Base-by-base conservation (phyloP, 2,329 filamentous ascomycete species). In the Epicoccum sorghinum region DNA sequence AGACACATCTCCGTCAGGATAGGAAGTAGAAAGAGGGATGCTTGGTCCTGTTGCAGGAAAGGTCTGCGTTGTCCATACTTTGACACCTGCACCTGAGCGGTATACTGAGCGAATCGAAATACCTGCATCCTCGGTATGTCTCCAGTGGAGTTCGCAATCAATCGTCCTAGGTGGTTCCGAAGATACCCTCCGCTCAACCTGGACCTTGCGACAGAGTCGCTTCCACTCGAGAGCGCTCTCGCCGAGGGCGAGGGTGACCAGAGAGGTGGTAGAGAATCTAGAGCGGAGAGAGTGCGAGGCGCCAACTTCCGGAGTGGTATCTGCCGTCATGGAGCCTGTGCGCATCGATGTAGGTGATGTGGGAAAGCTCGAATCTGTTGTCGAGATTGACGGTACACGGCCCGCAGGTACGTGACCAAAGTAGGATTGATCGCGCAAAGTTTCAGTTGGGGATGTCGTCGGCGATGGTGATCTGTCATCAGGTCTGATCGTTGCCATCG, bases 21-120 rank as follows among this genome's bases (percentile, higher is more conserved):
- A 60, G 0, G 62, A 62, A 4, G 69, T 72, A 10, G 68, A 71
- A 27, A 67, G 62, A 7, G 70, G 70, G 24, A 71, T 71, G 12
- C 64, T 65, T 1, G 68, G 70, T 3, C 67, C 67, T 2, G 65
- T 67, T 13, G 69, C 65, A 1, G 63, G 66, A n/a, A 72, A 72
- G 25, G 64, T 52, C 51, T 72, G 70, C 29, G 54, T 58, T 12
- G 57, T 64, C 68, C 68, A 72, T 3, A 58, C 42, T 23, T 67
- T 66, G 10, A 54, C 47, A 3, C 13, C n/a, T 12, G n/a, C 36
- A 14, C 49, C 50, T 1, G 65, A 69, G 10, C 60, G 57, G 48
- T 68, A 68, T 3, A 66, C 52, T 3, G 67, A 58, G 5, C 66
- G 65, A 14, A 71, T 54, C 4, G 57, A 55, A 22, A 71, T 62